Percentiles rank a stretch among this genome's conserved stretches.
phyloP scores from a whole-genome alignment of 148 eudicot genomes.

The Selenicereus undatus region DNA sequence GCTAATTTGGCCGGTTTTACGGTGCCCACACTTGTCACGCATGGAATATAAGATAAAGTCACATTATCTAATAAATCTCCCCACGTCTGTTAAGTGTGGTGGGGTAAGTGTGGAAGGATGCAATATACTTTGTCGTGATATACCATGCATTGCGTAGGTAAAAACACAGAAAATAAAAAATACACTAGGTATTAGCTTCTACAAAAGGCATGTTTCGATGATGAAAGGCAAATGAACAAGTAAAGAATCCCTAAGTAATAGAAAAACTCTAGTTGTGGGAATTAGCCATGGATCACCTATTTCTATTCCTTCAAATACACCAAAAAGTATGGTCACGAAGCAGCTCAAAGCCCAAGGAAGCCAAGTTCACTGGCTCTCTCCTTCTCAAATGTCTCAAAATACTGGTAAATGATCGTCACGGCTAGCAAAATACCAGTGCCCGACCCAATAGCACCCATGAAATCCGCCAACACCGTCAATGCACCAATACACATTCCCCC shows the following conservation, averaged over 20 bases:
- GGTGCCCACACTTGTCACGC: too few species aligned
- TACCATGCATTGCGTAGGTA: too few species aligned
- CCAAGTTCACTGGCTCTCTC: conserved; percentile 86
- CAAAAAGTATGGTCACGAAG: conserved; percentile 9
- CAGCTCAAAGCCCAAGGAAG: conserved; percentile 64
- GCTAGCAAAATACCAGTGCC: conserved; percentile 84
- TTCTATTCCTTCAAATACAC: conserved; percentile 9
- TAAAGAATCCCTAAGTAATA: neutral
- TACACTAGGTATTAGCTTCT: conserved; percentile 1
- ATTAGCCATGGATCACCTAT: conserved; percentile 14
- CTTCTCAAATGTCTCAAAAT: conserved; percentile 91
- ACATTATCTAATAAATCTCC: too few species aligned
- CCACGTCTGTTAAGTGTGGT: too few species aligned
- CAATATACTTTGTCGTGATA: too few species aligned
- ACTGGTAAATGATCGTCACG: conserved; percentile 81
- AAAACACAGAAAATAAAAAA: too few species aligned
- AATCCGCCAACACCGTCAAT: conserved; percentile 75
- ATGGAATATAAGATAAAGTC: too few species aligned
- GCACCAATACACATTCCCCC: conserved; percentile 93
- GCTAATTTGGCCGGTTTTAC: too few species aligned
- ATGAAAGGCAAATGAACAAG: conserved; percentile 4
- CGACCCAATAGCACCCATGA: conserved; percentile 94
- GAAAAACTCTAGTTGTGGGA: conserved; percentile 4
- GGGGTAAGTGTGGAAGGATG: too few species aligned
- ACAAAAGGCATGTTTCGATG: conserved; percentile 9